Base-by-base conservation (phyloP, 805 yeast species). In the Candida sonorensis region DNA sequence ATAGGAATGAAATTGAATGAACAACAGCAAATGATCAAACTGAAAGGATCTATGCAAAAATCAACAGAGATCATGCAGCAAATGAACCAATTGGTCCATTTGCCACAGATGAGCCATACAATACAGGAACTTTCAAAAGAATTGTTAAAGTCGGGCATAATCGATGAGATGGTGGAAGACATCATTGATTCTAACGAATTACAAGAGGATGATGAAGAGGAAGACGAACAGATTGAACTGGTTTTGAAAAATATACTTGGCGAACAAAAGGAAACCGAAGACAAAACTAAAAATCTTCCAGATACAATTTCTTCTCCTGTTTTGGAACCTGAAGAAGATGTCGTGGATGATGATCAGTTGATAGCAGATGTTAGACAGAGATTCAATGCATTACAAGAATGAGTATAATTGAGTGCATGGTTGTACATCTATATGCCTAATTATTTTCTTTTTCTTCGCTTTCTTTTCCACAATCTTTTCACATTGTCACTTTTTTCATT, bases 101-200 rank as follows among this genome's bases (percentile, higher is more conserved):
- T 92, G 33, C 97, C 97, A 0, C 87, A 81, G 43, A 59, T 92
- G 33, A 76, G 77, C 46, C 76, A 73, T 9, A 79, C 94, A 0
- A 86, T 90, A 83, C 81, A 81, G 49, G 94, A 81, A 45, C 61
- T 92, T 36, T 83, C 90, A 38, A 79, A 73, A 50, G 99, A 92
- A 59, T 67, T 90, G 46, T 77, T 83, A 75, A 82, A 80, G 56
- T 74, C 83, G 10, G 92, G 92, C 0, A 72, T 92, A 27, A 86
- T 92, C 33, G 85, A 84, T 44, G 98, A 92, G 53, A 92, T 92
- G 97, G 79, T 88, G 53, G 86, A 83, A 36, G 99, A 92, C 51
- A 77, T 84, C 40, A 66, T 90, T 38, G 97, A 88, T 38, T 59
- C 66, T 30, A 59, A 74, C 36, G 78, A 71, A 19, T 80, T 71